Evolutionary conservation across 495 filamentous ascomycete genomes (phyloP).

Genomic region (Aspergillus diversus): DNA sequence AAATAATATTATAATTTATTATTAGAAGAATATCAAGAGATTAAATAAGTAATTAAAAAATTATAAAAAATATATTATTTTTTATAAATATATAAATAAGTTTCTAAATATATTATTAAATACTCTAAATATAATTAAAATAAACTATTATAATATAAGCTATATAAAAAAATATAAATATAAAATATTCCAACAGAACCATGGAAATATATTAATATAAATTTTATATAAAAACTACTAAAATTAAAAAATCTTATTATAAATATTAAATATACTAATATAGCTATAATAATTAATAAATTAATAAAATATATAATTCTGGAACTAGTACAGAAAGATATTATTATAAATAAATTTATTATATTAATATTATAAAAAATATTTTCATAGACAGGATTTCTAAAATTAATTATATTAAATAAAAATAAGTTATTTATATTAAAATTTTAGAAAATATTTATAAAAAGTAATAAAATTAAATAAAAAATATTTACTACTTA

Average conservation of each 20-base stretch:
- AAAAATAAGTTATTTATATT: background rate
- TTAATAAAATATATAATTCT: background rate
- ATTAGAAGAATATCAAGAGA: background rate
- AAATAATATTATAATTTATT: background rate
- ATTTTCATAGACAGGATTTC: background rate
- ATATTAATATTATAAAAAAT: too few species aligned
- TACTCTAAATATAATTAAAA: background rate
- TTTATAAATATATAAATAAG: background rate
- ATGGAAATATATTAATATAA: background rate
- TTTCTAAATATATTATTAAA: conserved; percentile 7
- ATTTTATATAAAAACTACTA: background rate
- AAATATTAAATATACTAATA: too few species aligned
- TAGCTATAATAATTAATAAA: background rate
- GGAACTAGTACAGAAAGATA: too few species aligned
- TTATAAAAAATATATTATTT: background rate
- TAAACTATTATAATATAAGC: background rate
- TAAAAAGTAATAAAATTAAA: too few species aligned
- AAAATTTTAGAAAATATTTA: too few species aligned
- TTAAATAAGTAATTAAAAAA: background rate
- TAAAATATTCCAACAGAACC: background rate
- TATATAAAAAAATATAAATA: too few species aligned
- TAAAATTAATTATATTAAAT: background rate
- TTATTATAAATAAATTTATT: too few species aligned
- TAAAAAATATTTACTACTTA: too few species aligned
- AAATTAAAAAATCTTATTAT: background rate